A percentile compares a stretch with the other conserved stretches of the same genome.
These are phyloP conservation scores for Macrocybe gigantea DNA, from an alignment of 768 basidiomycete species.

Conservation along the genomic window DNA sequence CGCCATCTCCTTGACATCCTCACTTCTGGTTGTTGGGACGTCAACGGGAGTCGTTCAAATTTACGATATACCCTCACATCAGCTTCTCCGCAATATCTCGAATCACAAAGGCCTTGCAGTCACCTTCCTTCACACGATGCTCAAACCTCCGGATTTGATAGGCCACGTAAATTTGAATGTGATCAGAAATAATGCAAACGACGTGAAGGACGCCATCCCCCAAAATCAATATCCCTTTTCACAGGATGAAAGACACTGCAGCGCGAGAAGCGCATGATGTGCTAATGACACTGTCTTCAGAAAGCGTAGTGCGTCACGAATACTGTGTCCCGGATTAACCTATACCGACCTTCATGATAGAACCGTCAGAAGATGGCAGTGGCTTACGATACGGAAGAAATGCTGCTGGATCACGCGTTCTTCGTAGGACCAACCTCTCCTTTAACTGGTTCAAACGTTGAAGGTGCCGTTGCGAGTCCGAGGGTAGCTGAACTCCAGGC, in stretches of 20 bases:
- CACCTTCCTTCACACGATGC: constrained; percentile 68
- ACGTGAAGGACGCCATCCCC: constrained; percentile 52
- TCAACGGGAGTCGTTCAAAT: constrained; percentile 64
- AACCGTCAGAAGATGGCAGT: constrained; percentile 5
- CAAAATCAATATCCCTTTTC: constrained; percentile 65
- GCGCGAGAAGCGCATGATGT: constrained; percentile 68
- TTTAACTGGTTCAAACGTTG: constrained; percentile 18
- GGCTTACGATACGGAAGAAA: constrained; percentile 45
- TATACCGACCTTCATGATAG: constrained; percentile 21
- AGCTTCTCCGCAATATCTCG: constrained; percentile 77
- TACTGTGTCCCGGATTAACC: not conserved
- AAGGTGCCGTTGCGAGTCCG: constrained; percentile 40
- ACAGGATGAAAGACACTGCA: constrained; percentile 65
- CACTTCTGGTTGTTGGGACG: constrained; percentile 82
- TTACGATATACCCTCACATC: constrained; percentile 88
- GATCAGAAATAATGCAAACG: constrained; percentile 29
- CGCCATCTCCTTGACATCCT: constrained; percentile 69
- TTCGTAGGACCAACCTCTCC: constrained; percentile 47
- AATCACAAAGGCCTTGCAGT: constrained; percentile 65
- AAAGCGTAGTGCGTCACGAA: constrained; percentile 16
- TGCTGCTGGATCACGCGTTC: constrained; percentile 59
- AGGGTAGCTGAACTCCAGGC: constrained; percentile 64
- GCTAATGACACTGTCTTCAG: constrained; percentile 49
- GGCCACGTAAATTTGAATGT: constrained; percentile 66
- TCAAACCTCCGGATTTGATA: constrained; percentile 83